phyloP scores from a whole-genome alignment of 306 rosid genomes.

The Vigna unguiculata region DNA sequence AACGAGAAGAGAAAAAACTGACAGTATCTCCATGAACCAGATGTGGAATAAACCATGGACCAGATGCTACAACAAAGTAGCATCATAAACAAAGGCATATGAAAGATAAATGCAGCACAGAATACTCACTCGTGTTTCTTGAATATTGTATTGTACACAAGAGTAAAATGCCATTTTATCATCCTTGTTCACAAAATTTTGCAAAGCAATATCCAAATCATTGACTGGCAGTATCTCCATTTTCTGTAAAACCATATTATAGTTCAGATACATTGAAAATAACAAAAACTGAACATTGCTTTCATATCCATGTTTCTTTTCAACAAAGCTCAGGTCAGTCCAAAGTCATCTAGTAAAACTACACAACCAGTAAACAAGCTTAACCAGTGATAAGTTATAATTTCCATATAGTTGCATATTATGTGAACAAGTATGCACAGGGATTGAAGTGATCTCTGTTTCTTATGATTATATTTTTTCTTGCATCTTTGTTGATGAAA shows the following conservation, averaged over 20 bases:
- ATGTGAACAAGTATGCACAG: constrained; percentile 27
- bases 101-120: constrained; percentile 31
- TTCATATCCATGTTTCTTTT: constrained; percentile 35
- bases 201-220: constrained; percentile 93
- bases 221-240: constrained; percentile 99
- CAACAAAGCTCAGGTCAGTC: constrained; percentile 30
- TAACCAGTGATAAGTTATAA: neutral
- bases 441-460: constrained; percentile 1
- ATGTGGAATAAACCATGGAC: constrained; percentile 20
- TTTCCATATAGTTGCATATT: constrained; percentile 8
- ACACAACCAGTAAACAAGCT: constrained; percentile 28
- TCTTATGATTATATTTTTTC: constrained; percentile 7
- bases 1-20: constrained; percentile 32
- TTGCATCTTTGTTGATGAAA: constrained; percentile 36
- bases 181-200: constrained; percentile 90
- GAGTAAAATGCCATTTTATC: constrained; percentile 90
- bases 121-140: constrained; percentile 89
- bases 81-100: constrained; percentile 11
- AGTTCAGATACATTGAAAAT: constrained; percentile 32
- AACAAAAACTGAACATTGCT: constrained; percentile 21
- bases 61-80: constrained; percentile 30
- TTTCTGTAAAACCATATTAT: constrained; percentile 66
- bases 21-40: neutral
- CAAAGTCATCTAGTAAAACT: constrained; percentile 14
- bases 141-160: constrained; percentile 75